Conservation (phyloP, 2,329 filamentous ascomycete species). For the Fusarium sororula region DNA sequence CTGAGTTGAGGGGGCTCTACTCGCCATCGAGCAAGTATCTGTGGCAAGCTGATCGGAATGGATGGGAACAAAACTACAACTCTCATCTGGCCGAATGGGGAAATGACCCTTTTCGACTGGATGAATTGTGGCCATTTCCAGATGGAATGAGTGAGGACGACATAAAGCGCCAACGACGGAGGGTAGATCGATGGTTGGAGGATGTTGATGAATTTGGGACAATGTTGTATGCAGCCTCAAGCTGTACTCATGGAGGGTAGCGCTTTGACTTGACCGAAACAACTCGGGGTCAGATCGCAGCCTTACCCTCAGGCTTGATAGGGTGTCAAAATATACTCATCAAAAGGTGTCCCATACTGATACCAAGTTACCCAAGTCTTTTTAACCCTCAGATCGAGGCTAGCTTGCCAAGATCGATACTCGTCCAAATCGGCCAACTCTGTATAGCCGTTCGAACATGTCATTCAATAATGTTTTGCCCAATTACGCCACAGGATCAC, state of each 20-base stretch:
- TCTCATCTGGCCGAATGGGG: slow-evolving; percentile 53
- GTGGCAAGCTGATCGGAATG: slow-evolving; percentile 53
- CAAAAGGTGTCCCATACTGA: fast-evolving
- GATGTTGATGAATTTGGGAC: slow-evolving; percentile 62
- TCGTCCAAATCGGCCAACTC: background rate
- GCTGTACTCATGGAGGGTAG: slow-evolving; percentile 52
- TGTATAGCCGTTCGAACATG: background rate
- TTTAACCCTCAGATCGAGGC: no score
- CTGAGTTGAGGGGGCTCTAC: slow-evolving; percentile 56
- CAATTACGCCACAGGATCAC: slow-evolving; percentile 6
- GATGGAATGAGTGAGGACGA: slow-evolving; percentile 43
- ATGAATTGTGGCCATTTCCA: slow-evolving; percentile 60
- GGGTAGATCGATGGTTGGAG: slow-evolving; percentile 61
- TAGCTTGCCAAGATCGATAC: slow-evolving; percentile 41
- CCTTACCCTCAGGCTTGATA: background rate
- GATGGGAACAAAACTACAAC: slow-evolving; percentile 58
- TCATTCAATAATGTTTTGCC: background rate
- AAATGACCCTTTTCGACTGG: slow-evolving; percentile 53
- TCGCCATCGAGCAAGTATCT: slow-evolving; percentile 53
- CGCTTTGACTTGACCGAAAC: background rate
- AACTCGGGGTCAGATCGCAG: background rate
- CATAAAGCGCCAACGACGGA: slow-evolving; percentile 44
- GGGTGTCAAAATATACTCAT: no score
- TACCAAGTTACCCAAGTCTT: no score
- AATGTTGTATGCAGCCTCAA: slow-evolving; percentile 61